Evolutionary conservation across 1,284 basidiomycete species (phyloP), one percentile per base, ranked within the genome.

Genomic region (Exobasidium cylindrosporum): DNA sequence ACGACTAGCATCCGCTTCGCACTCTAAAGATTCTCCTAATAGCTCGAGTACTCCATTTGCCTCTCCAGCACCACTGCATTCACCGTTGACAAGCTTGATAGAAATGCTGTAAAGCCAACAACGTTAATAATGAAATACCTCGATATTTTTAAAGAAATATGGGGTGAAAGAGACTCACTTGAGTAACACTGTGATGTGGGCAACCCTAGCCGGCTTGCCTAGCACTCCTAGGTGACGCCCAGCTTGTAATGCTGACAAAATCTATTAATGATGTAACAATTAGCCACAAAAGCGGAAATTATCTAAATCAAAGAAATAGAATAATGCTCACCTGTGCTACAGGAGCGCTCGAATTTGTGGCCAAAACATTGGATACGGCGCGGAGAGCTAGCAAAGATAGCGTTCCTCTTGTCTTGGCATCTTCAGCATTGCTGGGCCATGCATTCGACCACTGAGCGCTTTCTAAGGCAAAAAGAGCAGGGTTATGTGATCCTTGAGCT

Each of bases 311-410:
- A n/a, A n/a, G n/a, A n/a, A n/a, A n/a, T n/a, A n/a, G n/a, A n/a
- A n/a, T 83, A 29, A 83, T 79, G 81, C 80, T 23, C 81, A 82
- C 58, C 87, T 40, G 35, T 40, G 7, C 35, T 40, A 40, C 35
- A 17, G 10, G 35, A 10, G 17, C 10, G 35, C 35, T 40, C 17
- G 35, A 40, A 40, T 7, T 10, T 10, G 35, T 40, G 35, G 85
- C 54, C 82, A 10, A 88, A 32, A 85, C 82, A 77, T 98, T 98
- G 23, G 90, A 87, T 23, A 97, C 73, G 0, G 87, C 87, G 23
- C 95, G 86, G 58, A 96, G 81, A 0, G 89, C 84, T n/a, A 98
- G 84, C 68, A 96, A 83, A 7, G 89, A 84, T 76, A 96, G 97
- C 10, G 89, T 94, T 73, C 94, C 91, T 54, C 87, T 83, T 1